Conservation (phyloP, 495 filamentous ascomycete genomes). For the Hypoxylon lienhwacheense region DNA sequence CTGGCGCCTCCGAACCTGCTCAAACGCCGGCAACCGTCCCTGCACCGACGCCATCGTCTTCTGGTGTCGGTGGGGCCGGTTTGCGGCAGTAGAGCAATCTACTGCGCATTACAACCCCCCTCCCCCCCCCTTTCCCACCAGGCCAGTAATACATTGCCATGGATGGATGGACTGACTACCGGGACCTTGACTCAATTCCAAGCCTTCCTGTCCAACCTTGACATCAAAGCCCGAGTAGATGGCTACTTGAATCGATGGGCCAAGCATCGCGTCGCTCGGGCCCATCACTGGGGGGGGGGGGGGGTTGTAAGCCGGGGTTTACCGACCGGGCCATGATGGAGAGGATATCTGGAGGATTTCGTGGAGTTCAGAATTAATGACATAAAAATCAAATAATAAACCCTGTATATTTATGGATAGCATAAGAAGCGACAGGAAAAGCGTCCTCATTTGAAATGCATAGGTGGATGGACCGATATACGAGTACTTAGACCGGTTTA, state of each 20-base stretch:
- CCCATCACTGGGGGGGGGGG: constrained; percentile 1
- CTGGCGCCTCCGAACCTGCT: constrained; percentile 1
- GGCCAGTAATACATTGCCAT: not conserved
- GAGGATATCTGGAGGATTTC: no score
- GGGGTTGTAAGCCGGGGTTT: not conserved
- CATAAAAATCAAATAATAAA: no score
- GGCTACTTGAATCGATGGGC: not conserved
- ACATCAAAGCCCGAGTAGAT: not conserved
- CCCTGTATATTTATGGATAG: no score
- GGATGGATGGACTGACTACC: not conserved
- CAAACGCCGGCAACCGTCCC: constrained; percentile 2
- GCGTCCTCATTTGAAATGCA: no score
- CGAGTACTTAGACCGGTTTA: no score
- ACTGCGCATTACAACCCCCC: not conserved
- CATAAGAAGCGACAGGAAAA: no score
- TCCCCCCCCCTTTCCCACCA: not conserved
- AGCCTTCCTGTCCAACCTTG: not conserved
- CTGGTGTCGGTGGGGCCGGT: no score
- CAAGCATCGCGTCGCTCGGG: not conserved
- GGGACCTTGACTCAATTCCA: not conserved
- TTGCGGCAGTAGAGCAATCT: constrained; percentile 3
- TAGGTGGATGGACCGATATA: no score
- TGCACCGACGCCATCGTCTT: not conserved
- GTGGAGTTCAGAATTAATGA: no score
- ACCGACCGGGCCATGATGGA: not conserved